Evolutionary conservation across 2,329 filamentous ascomycete genomes (phyloP).

Genomic region (Didymella arachidicola): DNA sequence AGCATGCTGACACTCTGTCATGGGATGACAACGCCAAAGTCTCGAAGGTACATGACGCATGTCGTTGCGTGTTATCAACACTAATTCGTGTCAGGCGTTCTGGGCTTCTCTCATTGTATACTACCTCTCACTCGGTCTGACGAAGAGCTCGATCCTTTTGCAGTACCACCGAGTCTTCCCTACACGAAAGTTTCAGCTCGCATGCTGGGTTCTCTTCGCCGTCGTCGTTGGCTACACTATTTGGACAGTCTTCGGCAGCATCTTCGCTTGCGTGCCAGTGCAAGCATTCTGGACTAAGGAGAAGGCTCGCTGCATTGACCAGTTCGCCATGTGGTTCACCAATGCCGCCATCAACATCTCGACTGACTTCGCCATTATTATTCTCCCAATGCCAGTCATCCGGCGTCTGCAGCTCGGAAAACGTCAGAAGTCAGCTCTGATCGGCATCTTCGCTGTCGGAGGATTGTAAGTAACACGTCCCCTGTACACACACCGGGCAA

Average conservation of each 20-base stretch:
- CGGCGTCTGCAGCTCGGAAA: conserved; percentile 44
- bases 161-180: conserved; percentile 46
- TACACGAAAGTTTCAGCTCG: conserved; percentile 37
- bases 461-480: conserved; percentile 47
- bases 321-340: conserved; percentile 42
- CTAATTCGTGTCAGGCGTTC: conserved; percentile 35
- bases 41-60: conserved; percentile 31
- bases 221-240: conserved; percentile 39
- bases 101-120: conserved; percentile 46
- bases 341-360: conserved; percentile 45
- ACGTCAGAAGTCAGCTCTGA: conserved; percentile 48
- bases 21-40: conserved; percentile 29
- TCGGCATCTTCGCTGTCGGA: conserved; percentile 51
- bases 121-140: conserved; percentile 44
- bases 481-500: not conserved
- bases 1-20: conserved; percentile 29
- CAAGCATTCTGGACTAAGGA: conserved; percentile 46
- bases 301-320: conserved; percentile 42
- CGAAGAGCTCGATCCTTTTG: conserved; percentile 45
- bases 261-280: conserved; percentile 46
- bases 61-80: not conserved
- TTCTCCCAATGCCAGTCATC: conserved; percentile 48
- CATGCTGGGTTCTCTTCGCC: conserved; percentile 34
- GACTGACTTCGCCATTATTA: conserved; percentile 45
- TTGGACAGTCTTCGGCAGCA: conserved; percentile 44